Evolutionary conservation across 331 rosid genomes (phyloP), one percentile per base, ranked within the genome.

Genomic region (Cydonia oblonga): DNA sequence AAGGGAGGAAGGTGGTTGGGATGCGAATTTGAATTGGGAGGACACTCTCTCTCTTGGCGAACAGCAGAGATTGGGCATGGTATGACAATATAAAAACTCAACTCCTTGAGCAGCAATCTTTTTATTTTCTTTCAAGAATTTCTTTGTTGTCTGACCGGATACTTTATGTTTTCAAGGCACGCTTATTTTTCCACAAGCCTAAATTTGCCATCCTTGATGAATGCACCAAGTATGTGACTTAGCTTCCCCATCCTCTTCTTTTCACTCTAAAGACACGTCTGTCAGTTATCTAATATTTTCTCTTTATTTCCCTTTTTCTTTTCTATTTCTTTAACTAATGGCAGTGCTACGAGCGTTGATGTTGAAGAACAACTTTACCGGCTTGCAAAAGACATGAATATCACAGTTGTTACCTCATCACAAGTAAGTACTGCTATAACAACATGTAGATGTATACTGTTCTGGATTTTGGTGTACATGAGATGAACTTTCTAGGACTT

Each of bases 41-140:
- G 97, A 93, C 79, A 84, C 73, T 59, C 96, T 93, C 32, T 93
- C 98, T 56, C 96, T 93, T 59, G 98, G 98, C 38, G 98, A 93
- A 82, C 98, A 93, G 83, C 98, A 93, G 89, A 89, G 98, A 74
- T 82, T 93, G 70, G 98, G 98, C 84, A 93, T 93, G 98, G 98
- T 93, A 79, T 67, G 92, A 66, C 9, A 60, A 78, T 5, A 5
- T 59, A 3, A 18, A 10, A 71, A 15, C 22, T 67, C 22, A 53
- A 40, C 66, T 63, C 49, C 74, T 66, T 70, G 69, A 18, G 68
- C 23, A 64, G 24, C 24, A 25, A 19, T 7, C 1, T 18, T 70
- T 64, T 30, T 69, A 42, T 30, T 52, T 28, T 30, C 49, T 73
- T 64, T 46, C 32, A 63, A 20, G 18, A 20, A 40, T 59, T 44